These are phyloP conservation scores for Rachicladosporium sp. DNA, from an alignment of 2,329 filamentous ascomycete genomes.

Conservation along the genomic window DNA sequence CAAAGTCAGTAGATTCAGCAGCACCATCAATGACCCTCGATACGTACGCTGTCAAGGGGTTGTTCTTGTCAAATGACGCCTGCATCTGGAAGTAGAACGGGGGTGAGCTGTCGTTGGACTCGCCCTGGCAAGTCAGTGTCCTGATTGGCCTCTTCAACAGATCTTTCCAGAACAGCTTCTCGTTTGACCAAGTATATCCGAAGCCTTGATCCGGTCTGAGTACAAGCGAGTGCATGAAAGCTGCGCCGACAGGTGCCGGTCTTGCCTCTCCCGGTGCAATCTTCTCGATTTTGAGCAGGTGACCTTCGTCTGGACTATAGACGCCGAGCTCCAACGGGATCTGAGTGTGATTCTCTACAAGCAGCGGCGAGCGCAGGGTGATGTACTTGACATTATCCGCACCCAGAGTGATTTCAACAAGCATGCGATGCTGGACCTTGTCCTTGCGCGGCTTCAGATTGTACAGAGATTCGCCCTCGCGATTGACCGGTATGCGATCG, in stretches of 20 bases:
- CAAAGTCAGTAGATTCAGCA: slow-evolving; percentile 21
- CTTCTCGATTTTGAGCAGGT: slow-evolving; percentile 95
- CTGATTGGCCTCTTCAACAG: slow-evolving; percentile 71
- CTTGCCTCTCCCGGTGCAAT: slow-evolving; percentile 82
- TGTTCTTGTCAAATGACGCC: slow-evolving; percentile 69
- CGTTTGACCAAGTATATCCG: slow-evolving; percentile 87
- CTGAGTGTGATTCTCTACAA: slow-evolving; percentile 93
- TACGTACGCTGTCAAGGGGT: slow-evolving; percentile 61
- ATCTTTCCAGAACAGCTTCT: slow-evolving; percentile 86
- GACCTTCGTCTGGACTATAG: slow-evolving; percentile 73
- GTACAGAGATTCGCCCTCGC: slow-evolving; percentile 90
- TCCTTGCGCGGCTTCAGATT: slow-evolving; percentile 79
- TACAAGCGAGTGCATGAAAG: slow-evolving; percentile 76
- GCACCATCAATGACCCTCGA: neutral
- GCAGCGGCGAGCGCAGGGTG: slow-evolving; percentile 78
- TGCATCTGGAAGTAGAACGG: slow-evolving; percentile 97
- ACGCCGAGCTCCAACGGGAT: slow-evolving; percentile 91
- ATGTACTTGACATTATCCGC: slow-evolving; percentile 96
- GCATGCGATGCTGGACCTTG: slow-evolving; percentile 70
- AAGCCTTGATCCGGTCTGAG: slow-evolving; percentile 91
- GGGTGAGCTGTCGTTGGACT: slow-evolving; percentile 60
- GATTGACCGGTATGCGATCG: slow-evolving; percentile 74
- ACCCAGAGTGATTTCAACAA: slow-evolving; percentile 87
- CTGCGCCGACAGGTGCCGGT: slow-evolving; percentile 83
- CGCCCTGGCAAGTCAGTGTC: slow-evolving; percentile 79